Evolutionary conservation across 2,329 filamentous ascomycete species (phyloP), one percentile per base, ranked within the genome.

Genomic region (Ophiostoma ulmi): DNA sequence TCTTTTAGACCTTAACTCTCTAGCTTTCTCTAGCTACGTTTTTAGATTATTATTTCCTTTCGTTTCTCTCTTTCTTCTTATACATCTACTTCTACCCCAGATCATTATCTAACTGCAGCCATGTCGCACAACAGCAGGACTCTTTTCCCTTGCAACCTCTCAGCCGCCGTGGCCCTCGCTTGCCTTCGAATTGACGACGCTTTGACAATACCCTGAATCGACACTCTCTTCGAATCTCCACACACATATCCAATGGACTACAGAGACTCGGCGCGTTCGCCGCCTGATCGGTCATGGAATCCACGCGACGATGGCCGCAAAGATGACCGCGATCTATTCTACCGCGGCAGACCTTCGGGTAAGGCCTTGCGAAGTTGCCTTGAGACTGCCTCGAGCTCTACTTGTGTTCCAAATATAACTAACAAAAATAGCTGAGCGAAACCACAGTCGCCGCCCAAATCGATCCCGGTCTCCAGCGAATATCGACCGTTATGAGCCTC

Each of bases 401-500:
- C 71, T 41, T 8, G 52, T 52, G 36, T 22, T 38, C 52, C 26
- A 2, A 61, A 22, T 14, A 70, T 68, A 73, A 89, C 87, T 83
- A 67, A 48, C 17, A 17, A 48, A 48, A 6, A 82, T 82, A 73
- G 82, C 82, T 73, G 88, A 90, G 22, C 84, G 87, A 70, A 77
- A 73, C 69, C 83, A 86, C 68, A 90, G 88, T 58, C 83, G 84
- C 69, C 84, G 90, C 74, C 63, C 63, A 3, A 39, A 39, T 36
- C 82, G 84, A 26, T 93, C 90, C 41, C 88, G 91, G 70, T 94
- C 91, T 0, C 91, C 91, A 3, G 81, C 82, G 26, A 83, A 86
- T 17, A 88, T 93, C 72, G 91, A 94, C 76, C 86, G 91, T 71
- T 94, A 94, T 77, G 91, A 94, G 76, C 91, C 91, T 31, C 85